Evolutionary conservation across 306 rosid genomes (phyloP).

Genomic region (Calophaca sinica): DNA sequence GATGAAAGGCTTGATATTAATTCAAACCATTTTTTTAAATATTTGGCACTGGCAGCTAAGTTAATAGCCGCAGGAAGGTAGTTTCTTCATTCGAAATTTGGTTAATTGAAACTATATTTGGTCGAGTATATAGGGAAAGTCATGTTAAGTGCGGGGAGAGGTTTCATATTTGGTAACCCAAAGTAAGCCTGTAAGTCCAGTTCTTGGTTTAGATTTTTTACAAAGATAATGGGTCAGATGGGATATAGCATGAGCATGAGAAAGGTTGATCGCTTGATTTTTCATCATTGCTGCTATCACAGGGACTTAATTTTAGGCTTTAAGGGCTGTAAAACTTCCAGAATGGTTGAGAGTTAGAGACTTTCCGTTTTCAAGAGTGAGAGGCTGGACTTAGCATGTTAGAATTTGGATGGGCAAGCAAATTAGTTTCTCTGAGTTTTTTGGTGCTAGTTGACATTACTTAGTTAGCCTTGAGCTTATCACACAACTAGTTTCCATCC

Average conservation of each 20-base stretch:
- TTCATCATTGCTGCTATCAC: not conserved
- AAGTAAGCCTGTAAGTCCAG: not conserved
- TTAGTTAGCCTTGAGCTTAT: not conserved
- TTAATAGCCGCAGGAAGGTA: conserved; percentile 29
- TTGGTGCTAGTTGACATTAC: not conserved
- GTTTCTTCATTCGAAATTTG: conserved; percentile 20
- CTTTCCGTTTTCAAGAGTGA: not conserved
- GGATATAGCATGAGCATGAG: not conserved
- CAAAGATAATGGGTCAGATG: not conserved
- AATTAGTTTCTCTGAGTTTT: not conserved
- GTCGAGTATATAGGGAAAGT: conserved; percentile 21
- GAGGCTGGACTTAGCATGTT: not conserved
- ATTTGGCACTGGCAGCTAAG: not conserved
- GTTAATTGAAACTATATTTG: conserved; percentile 27
- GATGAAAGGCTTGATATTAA: conserved; percentile 7
- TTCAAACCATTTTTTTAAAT: conserved; percentile 12
- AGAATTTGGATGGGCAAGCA: not conserved
- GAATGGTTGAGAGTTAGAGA: conserved; percentile 1
- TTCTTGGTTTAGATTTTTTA: conserved; percentile 10
- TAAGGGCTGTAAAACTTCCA: not conserved
- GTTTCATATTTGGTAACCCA: not conserved
- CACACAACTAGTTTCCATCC: not conserved
- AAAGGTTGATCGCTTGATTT: not conserved
- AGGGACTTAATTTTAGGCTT: not conserved
- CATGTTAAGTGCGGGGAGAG: not conserved